Percentiles rank a stretch among this genome's conserved stretches.
Conservation (phyloP, 2,329 filamentous ascomycete genomes). For the Onygenales sp. region DNA sequence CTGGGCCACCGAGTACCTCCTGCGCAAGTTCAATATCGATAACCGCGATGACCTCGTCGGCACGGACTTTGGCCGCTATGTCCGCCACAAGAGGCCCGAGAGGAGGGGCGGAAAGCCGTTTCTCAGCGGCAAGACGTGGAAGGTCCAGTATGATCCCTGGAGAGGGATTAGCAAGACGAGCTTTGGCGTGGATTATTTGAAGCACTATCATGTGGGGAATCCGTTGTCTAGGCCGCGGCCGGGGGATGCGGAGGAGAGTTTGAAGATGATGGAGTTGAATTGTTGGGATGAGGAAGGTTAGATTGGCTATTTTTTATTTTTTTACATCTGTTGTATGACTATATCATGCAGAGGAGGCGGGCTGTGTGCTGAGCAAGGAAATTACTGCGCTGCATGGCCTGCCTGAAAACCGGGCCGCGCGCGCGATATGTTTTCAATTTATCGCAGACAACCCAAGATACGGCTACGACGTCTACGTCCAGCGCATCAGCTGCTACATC, state of each 20-base stretch:
- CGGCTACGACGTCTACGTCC: slow-evolving; percentile 42
- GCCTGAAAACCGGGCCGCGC: too few species aligned
- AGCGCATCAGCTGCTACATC: slow-evolving; percentile 42
- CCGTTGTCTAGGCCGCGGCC: slow-evolving; percentile 6
- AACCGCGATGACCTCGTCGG: slow-evolving; percentile 38
- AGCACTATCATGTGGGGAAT: slow-evolving; percentile 26
- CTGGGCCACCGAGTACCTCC: slow-evolving; percentile 41
- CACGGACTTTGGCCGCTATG: slow-evolving; percentile 42
- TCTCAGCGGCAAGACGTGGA: slow-evolving; percentile 43
- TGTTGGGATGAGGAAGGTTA: slow-evolving; percentile 34
- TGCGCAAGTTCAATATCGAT: slow-evolving; percentile 45
- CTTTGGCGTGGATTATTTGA: slow-evolving; percentile 45
- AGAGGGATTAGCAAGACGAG: slow-evolving; percentile 39
- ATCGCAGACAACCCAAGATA: slow-evolving; percentile 31
- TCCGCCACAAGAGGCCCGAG: slow-evolving; percentile 38
- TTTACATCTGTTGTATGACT: too few species aligned
- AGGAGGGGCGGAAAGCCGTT: slow-evolving; percentile 42
- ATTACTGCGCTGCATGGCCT: not conserved
- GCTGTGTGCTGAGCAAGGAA: slow-evolving; percentile 2
- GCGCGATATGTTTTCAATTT: not conserved
- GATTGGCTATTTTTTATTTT: not conserved
- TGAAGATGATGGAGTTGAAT: slow-evolving; percentile 44
- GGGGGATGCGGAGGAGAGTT: slow-evolving; percentile 15
- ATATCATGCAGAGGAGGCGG: not conserved
- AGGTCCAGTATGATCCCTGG: slow-evolving; percentile 42